Conservation (phyloP, 352 stramenopile genomes). For the Globisporangium mamillatum region DNA sequence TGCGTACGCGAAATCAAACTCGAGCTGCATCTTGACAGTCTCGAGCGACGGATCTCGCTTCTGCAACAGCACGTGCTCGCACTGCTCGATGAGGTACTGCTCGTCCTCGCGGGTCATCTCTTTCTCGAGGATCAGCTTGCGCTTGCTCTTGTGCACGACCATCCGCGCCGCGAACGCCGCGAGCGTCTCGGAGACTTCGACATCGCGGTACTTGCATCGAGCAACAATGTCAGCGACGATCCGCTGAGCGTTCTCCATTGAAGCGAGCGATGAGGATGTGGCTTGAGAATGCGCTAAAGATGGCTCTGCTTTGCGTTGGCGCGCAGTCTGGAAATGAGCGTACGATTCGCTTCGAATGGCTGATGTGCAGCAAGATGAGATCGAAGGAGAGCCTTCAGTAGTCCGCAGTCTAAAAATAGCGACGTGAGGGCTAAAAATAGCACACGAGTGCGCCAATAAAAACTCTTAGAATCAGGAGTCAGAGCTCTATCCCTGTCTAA, state of each 20-base stretch:
- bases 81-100: constrained; percentile 72
- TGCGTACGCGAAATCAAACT: constrained; percentile 91
- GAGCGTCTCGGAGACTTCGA: constrained; percentile 85
- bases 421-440: background rate
- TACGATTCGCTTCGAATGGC: background rate
- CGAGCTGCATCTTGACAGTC: constrained; percentile 95
- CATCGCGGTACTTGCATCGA: constrained; percentile 66
- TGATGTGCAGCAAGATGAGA: background rate
- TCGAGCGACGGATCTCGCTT: constrained; percentile 81
- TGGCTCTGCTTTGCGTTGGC: background rate
- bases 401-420: background rate
- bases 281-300: background rate
- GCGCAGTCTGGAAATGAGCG: background rate
- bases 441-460: background rate
- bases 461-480: background rate
- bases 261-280: background rate
- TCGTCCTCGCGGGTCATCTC: constrained; percentile 69
- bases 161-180: constrained; percentile 82
- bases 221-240: constrained; percentile 74
- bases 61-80: constrained; percentile 71
- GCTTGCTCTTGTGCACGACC: constrained; percentile 65
- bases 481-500: too few species aligned
- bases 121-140: constrained; percentile 69
- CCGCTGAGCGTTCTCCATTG: constrained; percentile 62
- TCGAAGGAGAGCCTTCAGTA: background rate